phyloP scores from a whole-genome alignment of 176 grass and related monocot species.

The Lolium perenne region DNA sequence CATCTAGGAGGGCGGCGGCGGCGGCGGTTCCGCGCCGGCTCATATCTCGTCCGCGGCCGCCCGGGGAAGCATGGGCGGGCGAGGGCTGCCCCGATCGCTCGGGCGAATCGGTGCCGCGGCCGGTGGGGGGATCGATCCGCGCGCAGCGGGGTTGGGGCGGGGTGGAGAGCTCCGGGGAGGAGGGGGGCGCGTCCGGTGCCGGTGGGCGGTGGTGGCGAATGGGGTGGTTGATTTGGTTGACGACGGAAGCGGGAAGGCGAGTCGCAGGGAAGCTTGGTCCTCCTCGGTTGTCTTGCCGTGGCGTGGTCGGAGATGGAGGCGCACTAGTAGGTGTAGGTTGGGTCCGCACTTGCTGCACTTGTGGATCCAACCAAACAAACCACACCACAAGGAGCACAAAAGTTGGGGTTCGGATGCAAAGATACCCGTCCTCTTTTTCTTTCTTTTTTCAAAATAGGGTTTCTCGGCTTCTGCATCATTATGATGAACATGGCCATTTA shows the following conservation, averaged over 20 bases:
- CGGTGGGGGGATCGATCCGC: not conserved
- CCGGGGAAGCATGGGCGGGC: slow-evolving; percentile 42
- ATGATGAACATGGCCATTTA: no score
- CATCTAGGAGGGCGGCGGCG: slow-evolving; percentile 44
- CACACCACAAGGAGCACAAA: not conserved
- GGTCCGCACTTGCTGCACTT: slow-evolving; percentile 5
- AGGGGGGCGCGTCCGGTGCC: not conserved
- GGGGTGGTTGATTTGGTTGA: slow-evolving; percentile 44
- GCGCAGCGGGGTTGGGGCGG: not conserved
- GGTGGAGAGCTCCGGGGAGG: not conserved
- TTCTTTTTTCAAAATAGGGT: no score
- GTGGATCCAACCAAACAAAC: not conserved
- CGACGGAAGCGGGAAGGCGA: slow-evolving; percentile 45
- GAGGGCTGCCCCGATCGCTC: slow-evolving; percentile 13
- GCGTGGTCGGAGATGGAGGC: slow-evolving; percentile 18
- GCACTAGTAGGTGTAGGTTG: slow-evolving; percentile 6
- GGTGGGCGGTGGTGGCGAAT: not conserved
- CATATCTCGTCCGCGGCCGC: slow-evolving; percentile 37
- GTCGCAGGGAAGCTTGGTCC: not conserved
- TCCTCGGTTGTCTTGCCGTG: not conserved
- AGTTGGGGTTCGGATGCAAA: not conserved
- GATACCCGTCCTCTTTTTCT: no score
- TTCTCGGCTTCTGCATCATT: no score
- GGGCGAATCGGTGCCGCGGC: not conserved
- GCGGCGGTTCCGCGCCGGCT: slow-evolving; percentile 11